phyloP scores from a whole-genome alignment of 345 rosid genomes.

The Populus simonii region DNA sequence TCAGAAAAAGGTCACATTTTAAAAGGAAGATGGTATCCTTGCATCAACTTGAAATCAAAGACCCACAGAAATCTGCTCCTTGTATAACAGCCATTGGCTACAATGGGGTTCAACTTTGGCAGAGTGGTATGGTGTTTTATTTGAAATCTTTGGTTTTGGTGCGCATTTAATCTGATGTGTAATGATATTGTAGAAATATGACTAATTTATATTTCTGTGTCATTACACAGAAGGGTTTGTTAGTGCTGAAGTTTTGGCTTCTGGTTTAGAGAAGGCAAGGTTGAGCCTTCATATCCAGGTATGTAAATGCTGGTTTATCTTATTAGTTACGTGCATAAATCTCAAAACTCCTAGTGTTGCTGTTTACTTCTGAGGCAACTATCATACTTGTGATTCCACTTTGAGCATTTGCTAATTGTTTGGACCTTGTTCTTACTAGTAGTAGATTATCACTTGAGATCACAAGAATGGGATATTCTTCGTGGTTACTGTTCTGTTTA shows the following conservation, averaged over 20 bases:
- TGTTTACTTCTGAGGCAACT: not conserved
- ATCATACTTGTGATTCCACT: not conserved
- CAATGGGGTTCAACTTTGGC: constrained; percentile 84
- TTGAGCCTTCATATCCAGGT: constrained; percentile 86
- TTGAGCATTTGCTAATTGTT: not conserved
- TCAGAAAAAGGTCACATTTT: not conserved
- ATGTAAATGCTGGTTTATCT: constrained; percentile 10
- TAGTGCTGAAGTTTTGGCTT: constrained; percentile 63
- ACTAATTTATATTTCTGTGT: constrained; percentile 13
- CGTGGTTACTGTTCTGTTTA: not conserved
- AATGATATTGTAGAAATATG: not conserved
- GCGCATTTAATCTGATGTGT: not conserved
- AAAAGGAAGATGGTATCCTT: constrained; percentile 43
- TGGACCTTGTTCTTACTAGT: not conserved
- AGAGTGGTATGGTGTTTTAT: constrained; percentile 46
- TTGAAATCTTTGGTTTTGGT: not conserved
- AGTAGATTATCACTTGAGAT: not conserved
- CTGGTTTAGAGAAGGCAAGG: constrained; percentile 77
- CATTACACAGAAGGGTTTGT: constrained; percentile 60
- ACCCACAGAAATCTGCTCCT: constrained; percentile 70
- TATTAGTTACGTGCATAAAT: not conserved
- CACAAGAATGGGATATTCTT: not conserved
- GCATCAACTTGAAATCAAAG: constrained; percentile 49
- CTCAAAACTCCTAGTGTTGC: not conserved
- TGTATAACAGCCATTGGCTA: constrained; percentile 74